Evolutionary conservation across 768 basidiomycete species (phyloP), one percentile per base, ranked within the genome.

Genomic region (Cystobasidiopsis lactophilus): DNA sequence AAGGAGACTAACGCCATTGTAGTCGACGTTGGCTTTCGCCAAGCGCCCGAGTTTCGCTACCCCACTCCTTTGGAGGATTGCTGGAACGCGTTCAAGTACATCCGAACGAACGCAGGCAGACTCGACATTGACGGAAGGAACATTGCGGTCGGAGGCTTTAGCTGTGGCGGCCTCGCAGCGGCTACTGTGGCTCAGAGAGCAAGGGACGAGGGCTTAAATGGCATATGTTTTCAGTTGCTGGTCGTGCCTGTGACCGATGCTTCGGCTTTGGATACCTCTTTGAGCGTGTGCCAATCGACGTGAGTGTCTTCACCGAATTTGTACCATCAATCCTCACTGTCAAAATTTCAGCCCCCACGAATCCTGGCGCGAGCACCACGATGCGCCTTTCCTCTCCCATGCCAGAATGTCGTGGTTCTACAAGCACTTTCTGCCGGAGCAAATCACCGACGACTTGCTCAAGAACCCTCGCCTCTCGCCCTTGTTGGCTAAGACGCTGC

Each of bases 221-320:
- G 5, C 13, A 54, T 46, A 5, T 38, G 35, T 33, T 54, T 54
- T 27, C 48, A 50, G 39, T 49, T 54, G 5, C 29, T 54, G 7
- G 53, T 54, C 24, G 52, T 54, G 10, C 53, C 53, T 21, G 53
- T 54, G 10, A 52, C 50, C 19, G 53, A 54, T 41, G 53, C 53
- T 10, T 53, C 24, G 18, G 53, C 53, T 16, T 49, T 54, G 4
- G 53, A 51, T 30, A 51, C 35, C 10, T 9, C 24, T 5, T 38
- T 53, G 31, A 16, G 40, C 7, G 40, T 51, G n/a, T n/a, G 53
- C 4, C 51, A 41, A 37, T 52, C 37, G 40, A 43, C 23, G 51
- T 24, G 19, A 5, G 11, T 30, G n/a, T n/a, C n/a, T n/a, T n/a
- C n/a, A n/a, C n/a, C n/a, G n/a, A n/a, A n/a, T n/a, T n/a, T 52